phyloP scores from a whole-genome alignment of 1,139 yeast species.

The Geotrichum australiense region DNA sequence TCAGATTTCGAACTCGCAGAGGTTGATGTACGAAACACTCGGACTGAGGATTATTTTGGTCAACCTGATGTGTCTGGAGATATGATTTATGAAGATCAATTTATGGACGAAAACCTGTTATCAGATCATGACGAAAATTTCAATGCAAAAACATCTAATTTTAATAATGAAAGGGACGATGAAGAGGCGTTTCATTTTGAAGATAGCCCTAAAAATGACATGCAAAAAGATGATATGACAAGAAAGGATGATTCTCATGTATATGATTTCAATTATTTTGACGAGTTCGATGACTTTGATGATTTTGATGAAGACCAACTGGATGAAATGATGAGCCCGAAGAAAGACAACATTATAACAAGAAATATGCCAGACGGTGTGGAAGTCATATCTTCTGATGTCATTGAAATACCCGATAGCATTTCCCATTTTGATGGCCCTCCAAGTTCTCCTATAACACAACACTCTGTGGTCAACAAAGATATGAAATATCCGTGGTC shows the following conservation, averaged over 20 bases:
- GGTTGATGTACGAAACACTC: not conserved
- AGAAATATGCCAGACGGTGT: slow-evolving; percentile 8
- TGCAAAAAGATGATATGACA: too few relatives aligned
- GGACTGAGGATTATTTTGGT: too few relatives aligned
- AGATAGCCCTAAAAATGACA: not conserved
- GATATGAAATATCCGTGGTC: slow-evolving; percentile 56
- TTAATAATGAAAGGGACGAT: not conserved
- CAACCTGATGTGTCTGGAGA: too few relatives aligned
- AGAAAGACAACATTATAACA: not conserved
- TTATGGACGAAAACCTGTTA: not conserved
- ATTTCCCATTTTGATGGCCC: slow-evolving; percentile 5
- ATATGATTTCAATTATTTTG: too few relatives aligned
- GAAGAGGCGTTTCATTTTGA: not conserved
- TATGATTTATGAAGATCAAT: too few relatives aligned
- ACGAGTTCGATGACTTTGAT: slow-evolving; percentile 5
- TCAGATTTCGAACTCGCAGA: not conserved
- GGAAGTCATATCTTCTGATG: slow-evolving; percentile 12
- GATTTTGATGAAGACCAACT: slow-evolving; percentile 10
- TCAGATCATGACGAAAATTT: not conserved
- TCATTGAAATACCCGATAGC: not conserved
- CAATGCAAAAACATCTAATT: not conserved
- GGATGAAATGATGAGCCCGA: not conserved
- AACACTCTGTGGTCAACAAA: too few relatives aligned
- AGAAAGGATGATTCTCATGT: too few relatives aligned
- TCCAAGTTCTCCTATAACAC: slow-evolving; percentile 16